Conservation (phyloP, 164 flowering plant species). For the Vitis riparia region DNA sequence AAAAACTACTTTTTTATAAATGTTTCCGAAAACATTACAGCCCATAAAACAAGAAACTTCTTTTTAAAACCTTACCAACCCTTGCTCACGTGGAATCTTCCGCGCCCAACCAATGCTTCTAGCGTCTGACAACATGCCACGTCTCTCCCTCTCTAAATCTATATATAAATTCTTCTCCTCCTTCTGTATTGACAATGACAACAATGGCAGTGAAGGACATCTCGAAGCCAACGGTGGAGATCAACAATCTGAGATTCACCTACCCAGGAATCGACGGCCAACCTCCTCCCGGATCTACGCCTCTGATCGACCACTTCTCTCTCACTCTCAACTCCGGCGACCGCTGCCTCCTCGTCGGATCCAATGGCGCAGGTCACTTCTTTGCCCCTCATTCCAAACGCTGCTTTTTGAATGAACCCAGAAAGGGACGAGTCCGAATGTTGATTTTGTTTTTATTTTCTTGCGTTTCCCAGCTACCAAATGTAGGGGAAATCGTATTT, state of each 20-base stretch:
- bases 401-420: no score
- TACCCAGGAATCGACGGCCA: slow-evolving; percentile 95
- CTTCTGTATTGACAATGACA: no score
- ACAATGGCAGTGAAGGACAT: slow-evolving; percentile 10
- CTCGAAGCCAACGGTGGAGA: slow-evolving; percentile 44
- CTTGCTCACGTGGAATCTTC: no score
- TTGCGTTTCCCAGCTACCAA: background rate
- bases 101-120: no score
- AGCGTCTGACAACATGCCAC: no score
- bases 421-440: background rate
- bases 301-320: slow-evolving; percentile 66
- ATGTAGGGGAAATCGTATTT: background rate
- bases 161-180: no score
- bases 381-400: background rate
- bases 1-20: no score
- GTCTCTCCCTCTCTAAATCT: no score
- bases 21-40: no score
- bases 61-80: no score
- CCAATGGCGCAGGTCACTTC: slow-evolving; percentile 87
- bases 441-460: background rate
- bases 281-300: slow-evolving; percentile 87
- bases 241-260: slow-evolving; percentile 76
- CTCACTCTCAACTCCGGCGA: slow-evolving; percentile 69
- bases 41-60: no score
- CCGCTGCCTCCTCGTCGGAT: slow-evolving; percentile 94